These are phyloP conservation scores for Suillus subluteus DNA, from an alignment of 768 basidiomycete genomes.

Conservation along the genomic window DNA sequence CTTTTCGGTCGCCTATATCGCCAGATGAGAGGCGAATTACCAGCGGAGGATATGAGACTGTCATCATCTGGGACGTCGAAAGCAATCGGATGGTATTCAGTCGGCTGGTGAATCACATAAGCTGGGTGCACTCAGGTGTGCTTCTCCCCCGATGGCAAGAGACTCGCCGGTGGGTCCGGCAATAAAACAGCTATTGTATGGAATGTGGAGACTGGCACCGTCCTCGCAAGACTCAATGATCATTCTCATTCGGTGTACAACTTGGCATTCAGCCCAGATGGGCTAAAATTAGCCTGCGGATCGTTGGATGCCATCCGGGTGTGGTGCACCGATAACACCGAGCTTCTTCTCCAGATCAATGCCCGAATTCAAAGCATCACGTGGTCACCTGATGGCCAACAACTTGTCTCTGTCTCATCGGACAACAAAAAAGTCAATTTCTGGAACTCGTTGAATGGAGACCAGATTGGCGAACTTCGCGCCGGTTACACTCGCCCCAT, in stretches of 20 bases:
- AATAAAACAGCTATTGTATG: background rate
- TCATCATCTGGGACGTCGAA: background rate
- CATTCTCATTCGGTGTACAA: accelerated
- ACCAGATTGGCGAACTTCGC: background rate
- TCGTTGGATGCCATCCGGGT: background rate
- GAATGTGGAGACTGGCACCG: background rate
- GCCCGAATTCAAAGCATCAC: background rate
- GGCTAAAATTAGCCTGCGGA: background rate
- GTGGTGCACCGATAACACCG: background rate
- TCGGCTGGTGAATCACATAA: background rate
- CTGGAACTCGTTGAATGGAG: background rate
- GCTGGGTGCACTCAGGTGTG: background rate
- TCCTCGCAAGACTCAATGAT: background rate
- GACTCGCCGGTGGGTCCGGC: background rate
- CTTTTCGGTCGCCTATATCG: background rate
- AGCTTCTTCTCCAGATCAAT: background rate
- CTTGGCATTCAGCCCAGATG: background rate
- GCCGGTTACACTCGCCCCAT: background rate
- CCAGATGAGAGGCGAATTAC: background rate
- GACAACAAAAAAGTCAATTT: background rate
- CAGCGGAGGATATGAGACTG: background rate
- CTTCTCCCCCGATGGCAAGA: background rate
- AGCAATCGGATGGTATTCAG: background rate
- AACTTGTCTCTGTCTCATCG: background rate
- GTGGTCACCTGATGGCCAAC: background rate